Base-by-base conservation (phyloP, 2,329 filamentous ascomycete genomes). In the Berkeleyomyces rouxiae region DNA sequence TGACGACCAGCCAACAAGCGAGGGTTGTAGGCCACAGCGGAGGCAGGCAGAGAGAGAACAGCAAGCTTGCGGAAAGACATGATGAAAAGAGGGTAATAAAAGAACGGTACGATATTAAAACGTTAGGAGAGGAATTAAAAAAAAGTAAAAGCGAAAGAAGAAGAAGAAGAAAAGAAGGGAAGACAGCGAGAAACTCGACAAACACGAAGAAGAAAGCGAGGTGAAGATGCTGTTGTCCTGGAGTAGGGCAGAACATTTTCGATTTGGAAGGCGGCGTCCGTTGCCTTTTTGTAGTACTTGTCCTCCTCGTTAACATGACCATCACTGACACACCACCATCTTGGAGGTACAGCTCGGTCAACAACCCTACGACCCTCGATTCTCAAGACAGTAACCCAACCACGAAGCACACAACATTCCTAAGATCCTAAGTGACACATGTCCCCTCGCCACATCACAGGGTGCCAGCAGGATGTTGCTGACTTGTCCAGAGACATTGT, bases 11-110 rank as follows among this genome's bases (percentile, higher is more conserved):
- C 55, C 9, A 64, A 53, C 59, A 53, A 59, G 11, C 53, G 59
- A 40, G 63, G 63, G 51, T 59, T 46, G 13, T 61, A 61, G 3
- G 63, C 63, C 63, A 59, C 59, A 9, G 46, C 58, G 11, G 59
- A 53, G 11, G 37, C 63, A 10, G 63, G 63, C n/a, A 64, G 36
- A 46, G 63, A 64, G 13, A 64, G 59, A 13, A 64, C 43, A 31
- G 63, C 53, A 31, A 64, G 51, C 11, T 58, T 58, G n/a, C 59
- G 63, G 23, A 64, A 43, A 51, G 59, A 42, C 59, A 64, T 64
- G 23, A 31, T 61, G 2, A 61, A 63, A 46, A 49, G 23, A 58
- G 9, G 0, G 40, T 13, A 44, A 37, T 23, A 44, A 60, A 46
- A 6, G 51, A 47, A 36, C n/a, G 11, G 36, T 40, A 11, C 6